A percentile compares a stretch with the other conserved stretches of the same genome.
These are phyloP conservation scores for Hippophae rhamnoides DNA, from an alignment of 306 rosid species.

Conservation along the genomic window DNA sequence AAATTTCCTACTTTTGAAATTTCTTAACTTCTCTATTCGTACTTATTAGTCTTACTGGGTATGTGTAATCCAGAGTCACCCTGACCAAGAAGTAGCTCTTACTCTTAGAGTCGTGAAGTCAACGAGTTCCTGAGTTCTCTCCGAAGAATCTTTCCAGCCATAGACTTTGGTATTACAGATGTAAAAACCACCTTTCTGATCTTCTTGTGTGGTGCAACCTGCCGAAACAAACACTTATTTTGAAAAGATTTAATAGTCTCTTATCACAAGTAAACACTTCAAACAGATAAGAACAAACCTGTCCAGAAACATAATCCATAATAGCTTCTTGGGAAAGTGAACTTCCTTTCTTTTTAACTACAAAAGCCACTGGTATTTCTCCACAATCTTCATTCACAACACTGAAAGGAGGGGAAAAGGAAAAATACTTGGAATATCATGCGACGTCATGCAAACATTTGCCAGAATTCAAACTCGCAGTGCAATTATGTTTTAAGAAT, in stretches of 20 bases:
- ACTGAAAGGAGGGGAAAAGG: slow-evolving; percentile 24
- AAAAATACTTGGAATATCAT: slow-evolving; percentile 8
- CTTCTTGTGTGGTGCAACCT: slow-evolving; percentile 84
- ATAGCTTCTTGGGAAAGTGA: slow-evolving; percentile 34
- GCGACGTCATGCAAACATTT: slow-evolving; percentile 3
- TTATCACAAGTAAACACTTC: too few relatives aligned
- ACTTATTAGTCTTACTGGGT: too few relatives aligned
- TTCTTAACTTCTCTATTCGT: too few relatives aligned
- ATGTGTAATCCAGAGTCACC: too few relatives aligned
- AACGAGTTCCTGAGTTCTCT: slow-evolving; percentile 37
- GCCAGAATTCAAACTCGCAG: neutral
- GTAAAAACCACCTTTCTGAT: slow-evolving; percentile 64
- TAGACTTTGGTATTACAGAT: slow-evolving; percentile 58
- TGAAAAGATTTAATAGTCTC: too few relatives aligned
- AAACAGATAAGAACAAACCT: slow-evolving; percentile 15
- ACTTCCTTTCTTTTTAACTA: slow-evolving; percentile 57
- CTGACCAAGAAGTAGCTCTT: neutral
- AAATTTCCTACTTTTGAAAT: too few relatives aligned
- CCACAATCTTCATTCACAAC: slow-evolving; percentile 53
- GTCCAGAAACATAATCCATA: slow-evolving; percentile 52
- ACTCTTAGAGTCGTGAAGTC: slow-evolving; percentile 46
- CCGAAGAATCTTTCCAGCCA: slow-evolving; percentile 76
- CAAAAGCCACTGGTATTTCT: slow-evolving; percentile 76
- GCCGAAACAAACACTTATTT: slow-evolving; percentile 2
- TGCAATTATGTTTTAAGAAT: neutral